Base-by-base conservation (phyloP, 257 asterid species). In the Solanum piurae region DNA sequence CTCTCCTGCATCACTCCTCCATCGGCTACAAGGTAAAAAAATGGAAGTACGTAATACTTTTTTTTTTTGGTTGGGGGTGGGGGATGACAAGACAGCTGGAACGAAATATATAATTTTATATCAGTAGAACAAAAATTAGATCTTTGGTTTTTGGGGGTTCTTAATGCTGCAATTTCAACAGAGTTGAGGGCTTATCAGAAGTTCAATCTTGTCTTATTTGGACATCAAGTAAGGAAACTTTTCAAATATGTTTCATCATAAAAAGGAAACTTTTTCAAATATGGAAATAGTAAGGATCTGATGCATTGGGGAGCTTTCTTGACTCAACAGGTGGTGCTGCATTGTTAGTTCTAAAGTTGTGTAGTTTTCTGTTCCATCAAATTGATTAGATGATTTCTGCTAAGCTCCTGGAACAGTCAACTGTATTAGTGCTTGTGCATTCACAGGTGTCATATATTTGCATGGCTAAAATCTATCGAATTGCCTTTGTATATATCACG, bases 1-100 rank as follows among this genome's bases (percentile, higher is more conserved):
- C 88, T 92, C 99, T 79, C 97, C 98, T 21, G 93, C 92, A 60
- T 94, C 99, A 1, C 95, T 96, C 71, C 93, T 97, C 72, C 91
- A 89, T 88, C 93, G 90, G 27, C 98, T 97, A 79, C 95, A 97
- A 91, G 98, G 99, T 95, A 23, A 92, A 83, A 46, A 46, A 46
- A 5, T 80, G 42, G 69, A 80, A 44, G 18, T 29, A 5, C 42
- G 16, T 42, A 1, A 2, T 44, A 0, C 21, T 40, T 79, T 14
- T 42, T 44, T 38, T 77, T 25, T 42, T 25, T 4, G 7, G 71
- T 9, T 38, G 36, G 36, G 58, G 84, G 55, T 11, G 13, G 44
- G 44, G 58, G 83, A 34, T 44, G 64, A 80, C 40, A 3, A 46
- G 6, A 27, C 85, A 49, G 38, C 12, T 80, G 20, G 69, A 80